Base-by-base conservation (phyloP, 1,284 basidiomycete species). In the Omphalotus olearius region DNA sequence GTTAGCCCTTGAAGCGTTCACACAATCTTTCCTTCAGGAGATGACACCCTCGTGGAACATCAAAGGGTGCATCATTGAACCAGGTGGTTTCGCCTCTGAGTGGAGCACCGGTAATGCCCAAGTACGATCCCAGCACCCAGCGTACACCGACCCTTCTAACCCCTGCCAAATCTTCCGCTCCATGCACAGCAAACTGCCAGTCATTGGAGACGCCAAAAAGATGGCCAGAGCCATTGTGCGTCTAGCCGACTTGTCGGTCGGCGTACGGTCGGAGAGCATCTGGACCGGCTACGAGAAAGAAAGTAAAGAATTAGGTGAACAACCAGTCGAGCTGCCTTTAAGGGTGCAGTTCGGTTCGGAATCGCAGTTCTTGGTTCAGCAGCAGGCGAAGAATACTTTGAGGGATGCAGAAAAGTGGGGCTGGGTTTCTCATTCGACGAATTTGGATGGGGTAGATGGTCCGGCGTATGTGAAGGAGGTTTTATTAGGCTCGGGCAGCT, bases 1-100 rank as follows among this genome's bases (percentile, higher is more conserved):
- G 14, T 18, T 23, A 72, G 69, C 70, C 5, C 57, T 70, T 26
- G 66, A 73, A 56, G 69, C 61, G 1, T 63, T 68, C 55, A 70
- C 64, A n/a, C 56, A 64, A 36, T 37, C 67, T 1, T 64, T 71
- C 42, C 51, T 54, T 1, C 63, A 64, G 47, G 70, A 73, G 53
- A 55, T 71, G 58, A 56, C 60, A 13, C 68, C 68, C 0, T 61
- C 62, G 18, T 74, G 71, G 70, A 70, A 70, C 59, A 73, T 72
- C 59, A 67, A 65, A 51, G 64, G 62, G 25, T 62, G 65, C 47
- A 69, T 74, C 54, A 57, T 71, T 49, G 60, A 71, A 55, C 68
- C 66, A 0, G 69, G 68, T 52, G 66, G 65, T 3, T 70, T 70
- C 59, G 56, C 59, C 10, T 70, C 68, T 4, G 64, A 62, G 44